Evolutionary conservation across 1,284 basidiomycete species (phyloP), one percentile per base, ranked within the genome.

Genomic region (Ceratobasidium papillatum): DNA sequence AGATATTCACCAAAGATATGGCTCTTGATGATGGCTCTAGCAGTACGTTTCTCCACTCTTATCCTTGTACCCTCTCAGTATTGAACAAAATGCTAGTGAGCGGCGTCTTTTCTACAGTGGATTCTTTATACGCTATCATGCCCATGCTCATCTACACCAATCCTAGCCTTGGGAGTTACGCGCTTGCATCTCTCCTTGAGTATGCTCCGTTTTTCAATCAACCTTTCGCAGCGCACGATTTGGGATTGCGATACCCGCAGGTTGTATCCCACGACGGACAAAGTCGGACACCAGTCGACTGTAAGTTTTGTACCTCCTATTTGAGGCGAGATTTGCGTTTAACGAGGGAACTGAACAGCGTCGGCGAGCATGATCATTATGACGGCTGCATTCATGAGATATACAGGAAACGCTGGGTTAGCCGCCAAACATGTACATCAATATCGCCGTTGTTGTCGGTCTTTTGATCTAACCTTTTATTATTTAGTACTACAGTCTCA

Each of bases 1-100:
- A 90, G 49, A 83, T 89, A 41, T 91, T 91, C 80, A 84, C 90
- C 83, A 91, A 91, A 88, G 89, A 87, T 74, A 22, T 74, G 51
- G 38, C 34, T 38, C 34, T 78, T 1, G 78, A 82, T 36, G 47
- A 77, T 1, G 62, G 62, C 17, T 64, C 62, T 14, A 64, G 62
- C 62, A 64, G 62, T 64, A 91, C 75, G 85, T 89, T 41, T 56
- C 90, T 30, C 17, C 11, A 19, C 27, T 30, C 27, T 91, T 77
- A 91, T 89, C 0, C 30, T 25, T 9, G 14, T n/a, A 30, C n/a
- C 22, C 14, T 25, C 27, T 1, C 41, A n/a, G 25, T 62, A 43
- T 34, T 32, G 19, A 64, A 8, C 19, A 4, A 17, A 1, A 25
- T 12, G 14, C 32, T 34, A 64, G 62, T 49, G 62, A 47, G 22